Base-by-base conservation (phyloP, 768 basidiomycete species). In the Phlebiopsis gigantea region DNA sequence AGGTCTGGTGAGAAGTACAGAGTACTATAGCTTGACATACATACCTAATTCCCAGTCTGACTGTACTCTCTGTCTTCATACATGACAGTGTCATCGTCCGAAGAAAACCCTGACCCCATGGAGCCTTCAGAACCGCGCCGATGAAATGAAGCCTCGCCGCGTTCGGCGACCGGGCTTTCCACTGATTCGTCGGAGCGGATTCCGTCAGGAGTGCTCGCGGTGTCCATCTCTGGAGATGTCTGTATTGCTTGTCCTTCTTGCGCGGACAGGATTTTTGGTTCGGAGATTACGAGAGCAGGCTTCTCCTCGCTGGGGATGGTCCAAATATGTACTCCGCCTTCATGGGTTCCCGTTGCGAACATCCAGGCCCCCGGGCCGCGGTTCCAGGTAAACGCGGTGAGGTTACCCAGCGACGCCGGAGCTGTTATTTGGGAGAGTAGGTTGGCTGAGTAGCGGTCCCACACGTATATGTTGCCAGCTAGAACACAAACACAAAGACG, bases 291-390 rank as follows among this genome's bases (percentile, higher is more conserved):
- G 34, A 39, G 34, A 7, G 31, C 31, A 34, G 53, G 41, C 9
- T 24, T 19, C 21, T 28, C 24, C 26, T 6, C 41, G 25, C 41
- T 25, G 44, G 53, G 42, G 31, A 46, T 29, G 22, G 56, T 57
- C 56, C 56, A 57, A 22, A 57, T 21, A 34, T 51, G 41, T 4
- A 57, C 56, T 8, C 19, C 41, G n/a, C 56, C 56, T 21, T 57
- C 56, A 30, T 57, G 56, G 15, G 47, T 28, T 14, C 56, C 56
- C 9, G 56, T 57, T 39, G 49, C 56, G 44, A 57, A 51, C 56
- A 57, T 51, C 39, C 41, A 57, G 17, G 14, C 47, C 17, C 22
- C 4, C 6, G 31, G 19, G 7, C 43, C 56, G 24, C 48, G 48
- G 49, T 50, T 57, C 56, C 56, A 57, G 21, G 56, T 34, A n/a